phyloP scores from a whole-genome alignment of 352 stramenopile species.

The Chrysophaeum taylorii region DNA sequence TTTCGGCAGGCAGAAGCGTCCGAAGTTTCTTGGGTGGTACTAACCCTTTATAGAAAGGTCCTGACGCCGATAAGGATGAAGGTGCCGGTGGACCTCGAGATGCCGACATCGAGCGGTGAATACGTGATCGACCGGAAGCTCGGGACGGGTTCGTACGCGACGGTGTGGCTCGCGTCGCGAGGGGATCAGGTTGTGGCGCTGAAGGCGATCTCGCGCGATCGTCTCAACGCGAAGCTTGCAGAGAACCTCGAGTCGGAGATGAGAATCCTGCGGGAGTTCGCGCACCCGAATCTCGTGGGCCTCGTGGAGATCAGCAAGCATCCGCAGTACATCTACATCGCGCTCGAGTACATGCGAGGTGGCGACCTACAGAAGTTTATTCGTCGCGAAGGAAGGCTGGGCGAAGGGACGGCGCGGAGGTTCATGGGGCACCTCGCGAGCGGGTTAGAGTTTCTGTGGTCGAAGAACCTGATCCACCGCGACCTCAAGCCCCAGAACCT shows the following conservation, averaged over 20 bases:
- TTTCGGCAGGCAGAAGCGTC: too few species aligned
- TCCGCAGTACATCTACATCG: constrained; percentile 84
- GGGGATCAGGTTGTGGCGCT: constrained; percentile 62
- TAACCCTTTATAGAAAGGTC: too few species aligned
- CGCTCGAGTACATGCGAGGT: constrained; percentile 88
- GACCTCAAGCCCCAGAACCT: constrained; percentile 92
- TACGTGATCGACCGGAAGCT: constrained; percentile 77
- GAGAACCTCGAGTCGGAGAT: constrained; percentile 93
- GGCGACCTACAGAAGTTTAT: constrained; percentile 89
- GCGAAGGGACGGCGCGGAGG: constrained; percentile 22
- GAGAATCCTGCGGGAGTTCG: constrained; percentile 81
- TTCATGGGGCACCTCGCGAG: constrained; percentile 36
- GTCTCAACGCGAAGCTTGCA: constrained; percentile 85
- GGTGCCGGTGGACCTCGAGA: too few species aligned
- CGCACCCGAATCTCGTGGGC: constrained; percentile 88
- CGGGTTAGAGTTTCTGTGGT: constrained; percentile 32
- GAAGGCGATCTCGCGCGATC: constrained; percentile 81
- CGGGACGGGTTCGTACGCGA: constrained; percentile 80
- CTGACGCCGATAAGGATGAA: too few species aligned
- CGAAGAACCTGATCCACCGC: constrained; percentile 58
- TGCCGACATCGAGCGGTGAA: too few species aligned
- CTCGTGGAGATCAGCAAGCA: constrained; percentile 90
- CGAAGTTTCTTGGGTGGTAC: too few species aligned
- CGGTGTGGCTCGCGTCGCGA: constrained; percentile 51
- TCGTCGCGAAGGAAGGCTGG: constrained; percentile 34